Conservation (phyloP, 2,329 filamentous ascomycete genomes). For the Penicillium psychrosexuale region DNA sequence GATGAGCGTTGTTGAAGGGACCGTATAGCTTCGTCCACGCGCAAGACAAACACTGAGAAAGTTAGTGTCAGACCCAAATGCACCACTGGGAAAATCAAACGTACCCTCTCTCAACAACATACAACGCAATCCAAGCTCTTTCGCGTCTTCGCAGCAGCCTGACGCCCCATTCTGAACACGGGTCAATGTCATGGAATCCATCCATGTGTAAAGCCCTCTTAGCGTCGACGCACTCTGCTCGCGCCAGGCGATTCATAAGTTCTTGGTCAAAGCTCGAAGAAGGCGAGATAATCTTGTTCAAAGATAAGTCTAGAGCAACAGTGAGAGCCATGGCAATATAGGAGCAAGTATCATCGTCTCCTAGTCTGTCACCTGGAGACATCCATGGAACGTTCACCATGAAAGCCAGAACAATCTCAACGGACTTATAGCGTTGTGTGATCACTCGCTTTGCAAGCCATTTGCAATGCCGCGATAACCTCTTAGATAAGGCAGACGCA, state of each 20-base stretch:
- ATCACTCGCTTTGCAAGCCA: slow-evolving; percentile 62
- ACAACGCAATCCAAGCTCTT: slow-evolving; percentile 67
- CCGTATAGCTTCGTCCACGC: slow-evolving; percentile 64
- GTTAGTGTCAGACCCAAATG: background rate
- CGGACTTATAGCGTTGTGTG: slow-evolving; percentile 61
- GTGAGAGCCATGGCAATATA: slow-evolving; percentile 69
- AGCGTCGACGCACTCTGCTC: slow-evolving; percentile 67
- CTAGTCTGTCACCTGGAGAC: slow-evolving; percentile 44
- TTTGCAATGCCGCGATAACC: slow-evolving; percentile 63
- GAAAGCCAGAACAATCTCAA: slow-evolving; percentile 71
- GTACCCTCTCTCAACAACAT: slow-evolving; percentile 67
- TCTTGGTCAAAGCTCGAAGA: slow-evolving; percentile 49
- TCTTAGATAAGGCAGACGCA: slow-evolving; percentile 61
- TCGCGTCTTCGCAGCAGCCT: slow-evolving; percentile 63
- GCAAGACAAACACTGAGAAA: slow-evolving; percentile 60
- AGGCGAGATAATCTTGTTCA: slow-evolving; percentile 67
- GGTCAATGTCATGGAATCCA: slow-evolving; percentile 63
- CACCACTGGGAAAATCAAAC: background rate
- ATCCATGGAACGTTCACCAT: slow-evolving; percentile 77
- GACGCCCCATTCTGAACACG: slow-evolving; percentile 58
- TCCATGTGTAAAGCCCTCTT: slow-evolving; percentile 64
- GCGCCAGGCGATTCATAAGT: slow-evolving; percentile 51
- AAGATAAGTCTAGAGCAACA: slow-evolving; percentile 65
- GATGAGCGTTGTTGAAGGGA: slow-evolving; percentile 64
- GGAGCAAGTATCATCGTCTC: slow-evolving; percentile 68